phyloP scores from a whole-genome alignment of 192 early-diverging fungal genomes.

The Pilaira anomala region DNA sequence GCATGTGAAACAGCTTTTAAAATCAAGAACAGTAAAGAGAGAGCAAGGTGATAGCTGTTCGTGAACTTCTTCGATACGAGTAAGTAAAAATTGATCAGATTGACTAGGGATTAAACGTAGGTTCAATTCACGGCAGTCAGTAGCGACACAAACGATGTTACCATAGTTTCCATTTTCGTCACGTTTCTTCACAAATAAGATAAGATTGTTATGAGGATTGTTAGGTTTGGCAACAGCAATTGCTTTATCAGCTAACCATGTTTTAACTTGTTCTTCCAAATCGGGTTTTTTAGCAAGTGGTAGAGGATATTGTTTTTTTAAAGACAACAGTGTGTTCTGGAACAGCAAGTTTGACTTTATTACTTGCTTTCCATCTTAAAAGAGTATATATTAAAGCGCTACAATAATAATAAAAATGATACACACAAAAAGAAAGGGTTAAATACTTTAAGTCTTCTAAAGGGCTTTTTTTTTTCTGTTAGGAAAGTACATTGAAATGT shows the following conservation, averaged over 20 bases:
- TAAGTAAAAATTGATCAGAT: no score
- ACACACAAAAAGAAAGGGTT: no score
- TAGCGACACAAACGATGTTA: not conserved
- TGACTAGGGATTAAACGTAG: no score
- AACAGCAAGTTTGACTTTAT: not conserved
- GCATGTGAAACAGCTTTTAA: not conserved
- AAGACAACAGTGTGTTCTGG: not conserved
- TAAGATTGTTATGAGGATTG: not conserved
- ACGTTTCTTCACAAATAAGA: not conserved
- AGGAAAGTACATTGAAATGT: no score
- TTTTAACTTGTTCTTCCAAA: not conserved
- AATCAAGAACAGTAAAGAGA: not conserved
- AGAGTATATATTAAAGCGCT: no score
- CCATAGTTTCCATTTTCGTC: not conserved
- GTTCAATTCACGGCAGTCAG: no score
- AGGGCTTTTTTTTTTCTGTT: no score
- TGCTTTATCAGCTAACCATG: not conserved
- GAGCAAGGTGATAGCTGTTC: not conserved
- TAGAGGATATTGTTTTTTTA: not conserved
- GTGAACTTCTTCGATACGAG: no score
- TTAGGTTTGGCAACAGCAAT: not conserved
- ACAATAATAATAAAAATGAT: no score
- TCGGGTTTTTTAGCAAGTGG: not conserved
- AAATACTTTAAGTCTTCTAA: no score
- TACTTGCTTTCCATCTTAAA: no score